Conservation (phyloP, 768 basidiomycete genomes). For the Artomyces pyxidatus region DNA sequence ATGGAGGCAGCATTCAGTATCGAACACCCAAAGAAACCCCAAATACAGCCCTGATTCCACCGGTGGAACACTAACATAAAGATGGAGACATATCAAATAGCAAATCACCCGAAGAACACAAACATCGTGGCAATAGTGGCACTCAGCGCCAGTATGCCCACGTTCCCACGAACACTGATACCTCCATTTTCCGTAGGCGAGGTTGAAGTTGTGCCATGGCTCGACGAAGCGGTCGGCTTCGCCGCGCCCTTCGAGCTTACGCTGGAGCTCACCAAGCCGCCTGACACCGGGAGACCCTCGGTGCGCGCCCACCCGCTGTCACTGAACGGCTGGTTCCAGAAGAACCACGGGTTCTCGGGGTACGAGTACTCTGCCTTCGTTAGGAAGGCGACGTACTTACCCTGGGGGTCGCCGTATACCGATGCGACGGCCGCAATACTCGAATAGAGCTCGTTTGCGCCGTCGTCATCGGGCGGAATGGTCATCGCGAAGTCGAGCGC, state of each 20-base stretch:
- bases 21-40: no score
- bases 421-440: slow-evolving; percentile 21
- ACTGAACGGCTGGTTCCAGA: slow-evolving; percentile 12
- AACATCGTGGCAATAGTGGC: no score
- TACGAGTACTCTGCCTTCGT: slow-evolving; percentile 2
- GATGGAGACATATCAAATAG: no score
- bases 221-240: no score
- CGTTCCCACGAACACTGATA: no score
- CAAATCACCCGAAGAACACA: no score
- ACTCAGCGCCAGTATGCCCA: no score
- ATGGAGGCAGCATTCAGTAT: no score
- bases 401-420: slow-evolving; percentile 25
- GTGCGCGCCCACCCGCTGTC: slow-evolving; percentile 5
- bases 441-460: slow-evolving; percentile 18
- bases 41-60: no score
- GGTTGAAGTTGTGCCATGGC: no score
- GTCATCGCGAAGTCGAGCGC: slow-evolving; percentile 26
- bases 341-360: slow-evolving; percentile 11
- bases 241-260: neutral
- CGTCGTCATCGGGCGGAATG: slow-evolving; percentile 15
- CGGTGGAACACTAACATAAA: no score
- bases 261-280: neutral
- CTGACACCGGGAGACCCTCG: neutral
- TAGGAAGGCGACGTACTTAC: slow-evolving; percentile 21
- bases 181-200: no score